phyloP scores from a whole-genome alignment of 2,329 filamentous ascomycete species.

The Scopulariopsis brevicaulis region DNA sequence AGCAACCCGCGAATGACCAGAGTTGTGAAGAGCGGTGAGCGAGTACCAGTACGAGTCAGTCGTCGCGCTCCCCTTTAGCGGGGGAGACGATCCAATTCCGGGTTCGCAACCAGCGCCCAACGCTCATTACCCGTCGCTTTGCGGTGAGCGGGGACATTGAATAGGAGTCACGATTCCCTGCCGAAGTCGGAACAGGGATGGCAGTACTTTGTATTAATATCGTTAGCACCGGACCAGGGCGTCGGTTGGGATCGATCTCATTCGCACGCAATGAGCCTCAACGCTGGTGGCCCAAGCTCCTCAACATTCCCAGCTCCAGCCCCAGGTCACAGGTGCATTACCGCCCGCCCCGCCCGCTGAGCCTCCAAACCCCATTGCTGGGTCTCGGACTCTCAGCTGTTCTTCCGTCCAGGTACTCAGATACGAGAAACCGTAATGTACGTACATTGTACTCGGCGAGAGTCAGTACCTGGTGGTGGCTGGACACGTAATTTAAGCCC shows the following conservation, averaged over 20 bases:
- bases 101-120: too few relatives aligned
- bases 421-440: too few relatives aligned
- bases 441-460: too few relatives aligned
- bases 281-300: conserved; percentile 5
- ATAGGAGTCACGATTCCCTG: too few relatives aligned
- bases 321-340: too few relatives aligned
- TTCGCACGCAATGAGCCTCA: not conserved
- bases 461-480: too few relatives aligned
- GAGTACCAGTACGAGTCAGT: not conserved
- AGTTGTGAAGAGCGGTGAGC: not conserved
- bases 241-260: not conserved
- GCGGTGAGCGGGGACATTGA: too few relatives aligned
- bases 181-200: not conserved
- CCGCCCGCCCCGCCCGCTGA: not conserved
- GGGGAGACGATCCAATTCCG: too few relatives aligned
- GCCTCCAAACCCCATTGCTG: not conserved
- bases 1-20: not conserved
- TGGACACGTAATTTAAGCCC: too few relatives aligned
- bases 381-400: not conserved
- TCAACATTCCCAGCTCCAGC: conserved; percentile 1
- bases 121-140: too few relatives aligned
- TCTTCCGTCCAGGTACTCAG: too few relatives aligned
- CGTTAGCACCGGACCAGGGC: not conserved
- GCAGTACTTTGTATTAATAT: not conserved
- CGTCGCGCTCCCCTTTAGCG: not conserved